Base-by-base conservation (phyloP, 148 eudicot species). In the Camellia sinensis region DNA sequence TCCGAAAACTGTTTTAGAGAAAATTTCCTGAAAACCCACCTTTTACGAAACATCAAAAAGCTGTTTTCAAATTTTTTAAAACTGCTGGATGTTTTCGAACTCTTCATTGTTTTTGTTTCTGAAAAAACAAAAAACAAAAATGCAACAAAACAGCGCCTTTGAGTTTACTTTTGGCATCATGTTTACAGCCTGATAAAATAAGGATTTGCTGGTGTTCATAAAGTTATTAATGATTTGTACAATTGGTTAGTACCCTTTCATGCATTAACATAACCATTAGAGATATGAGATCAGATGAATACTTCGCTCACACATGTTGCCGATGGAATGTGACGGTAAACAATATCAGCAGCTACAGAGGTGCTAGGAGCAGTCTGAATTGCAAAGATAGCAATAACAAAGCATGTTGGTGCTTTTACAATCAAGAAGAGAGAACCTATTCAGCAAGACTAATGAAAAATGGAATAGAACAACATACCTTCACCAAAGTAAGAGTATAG, bases 401-500 rank as follows among this genome's bases (percentile, higher is more conserved):
- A 73, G 69, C 6, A 70, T 17, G 64, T 69, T 61, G 54, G 72
- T 71, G 77, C 54, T 29, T 48, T 29, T 62, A 41, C 82, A 82
- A 80, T 18, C 45, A 44, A 72, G 17, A 65, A 53, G 6, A 48
- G 19, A 57, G 44, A 64, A 83, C 72, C 67, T 63, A 71, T 69
- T 29, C 63, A 52, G 29, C 17, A 60, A 44, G 41, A 21, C 17
- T n/a, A 69, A 77, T 9, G 59, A 14, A 74, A 79, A 15, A 60
- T 10, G 29, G 70, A 18, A 3, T 52, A 54, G 43, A 71, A 72
- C 12, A 79, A 45, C 87, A 81, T 52, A 95, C 99, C 97, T 97
- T 97, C 85, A 89, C 98, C 82, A 97, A 81, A 48, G 99, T 92
- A 81, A 97, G 99, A 84, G 99, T 97, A 82, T 97, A 97, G 73